Base-by-base conservation (phyloP, 2,329 filamentous ascomycete genomes). In the Lachnum nothofagi region DNA sequence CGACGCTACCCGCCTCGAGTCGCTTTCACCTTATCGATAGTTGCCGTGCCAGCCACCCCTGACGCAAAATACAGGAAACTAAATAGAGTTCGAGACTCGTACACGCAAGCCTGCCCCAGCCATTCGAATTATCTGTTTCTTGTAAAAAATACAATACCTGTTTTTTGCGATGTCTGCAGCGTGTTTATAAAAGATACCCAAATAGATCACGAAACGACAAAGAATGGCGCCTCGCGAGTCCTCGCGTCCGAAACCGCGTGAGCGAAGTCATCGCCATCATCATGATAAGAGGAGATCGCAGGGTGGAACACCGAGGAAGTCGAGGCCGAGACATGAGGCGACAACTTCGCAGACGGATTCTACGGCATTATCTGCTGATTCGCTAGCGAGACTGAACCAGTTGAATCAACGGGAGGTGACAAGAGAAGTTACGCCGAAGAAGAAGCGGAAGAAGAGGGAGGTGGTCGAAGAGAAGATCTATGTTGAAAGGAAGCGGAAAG, bases 291-390 rank as follows among this genome's bases (percentile, higher is more conserved):
- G 53, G 39, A 42, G 40, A 24, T 54, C 54, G 12, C 43, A 57
- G 42, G 55, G 50, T 39, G 43, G 50, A 34, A 60, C 48, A 12
- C 50, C 54, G 23, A 46, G 57, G 29, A 59, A 55, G 51, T 35
- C 58, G 16, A 59, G 54, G 51, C 33, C 58, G 16, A 56, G 48
- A 53, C 53, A 55, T 14, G 46, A 56, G 9, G 37, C 49, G 1
- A 41, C 56, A 17, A 49, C 57, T 14, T 62, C 62, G 10, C 51
- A 60, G 37, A 51, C 59, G 5, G 57, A 52, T 22, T 58, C 60
- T 19, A 61, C 65, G 34, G 46, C 56, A 17, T 42, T 67, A 38
- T 66, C 63, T 24, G 59, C 58, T 24, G 58, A 65, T 56, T 58
- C 65, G 4, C 27, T 66, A 33, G 57, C 60, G 14, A 59, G 58